phyloP scores from a whole-genome alignment of 495 filamentous ascomycete species.

The Extremus antarcticus region DNA sequence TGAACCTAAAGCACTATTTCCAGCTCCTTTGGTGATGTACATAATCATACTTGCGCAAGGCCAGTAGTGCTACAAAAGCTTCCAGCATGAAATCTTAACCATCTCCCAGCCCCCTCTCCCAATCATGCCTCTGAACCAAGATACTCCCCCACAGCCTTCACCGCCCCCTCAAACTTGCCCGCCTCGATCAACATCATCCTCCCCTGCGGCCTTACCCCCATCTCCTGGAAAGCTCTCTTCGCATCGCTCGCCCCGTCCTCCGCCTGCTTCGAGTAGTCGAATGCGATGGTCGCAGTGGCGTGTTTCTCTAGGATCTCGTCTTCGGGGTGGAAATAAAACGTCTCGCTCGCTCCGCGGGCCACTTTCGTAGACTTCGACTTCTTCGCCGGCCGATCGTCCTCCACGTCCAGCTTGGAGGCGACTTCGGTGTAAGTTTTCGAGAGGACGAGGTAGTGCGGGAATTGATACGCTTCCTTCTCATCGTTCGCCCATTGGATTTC shows the following conservation, averaged over 20 bases:
- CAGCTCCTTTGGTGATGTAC: no score
- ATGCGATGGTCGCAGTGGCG: slow-evolving; percentile 52
- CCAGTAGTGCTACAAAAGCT: no score
- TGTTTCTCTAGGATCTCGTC: slow-evolving; percentile 79
- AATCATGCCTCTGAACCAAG: slow-evolving; percentile 1
- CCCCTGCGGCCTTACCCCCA: slow-evolving; percentile 75
- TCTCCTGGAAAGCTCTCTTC: slow-evolving; percentile 86
- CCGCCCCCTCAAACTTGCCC: slow-evolving; percentile 30
- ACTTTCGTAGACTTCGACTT: slow-evolving; percentile 68
- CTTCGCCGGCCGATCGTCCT: slow-evolving; percentile 49
- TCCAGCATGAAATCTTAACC: no score
- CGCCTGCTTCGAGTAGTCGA: slow-evolving; percentile 64
- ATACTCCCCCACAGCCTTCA: slow-evolving; percentile 39
- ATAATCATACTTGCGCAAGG: no score
- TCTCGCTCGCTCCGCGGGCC: slow-evolving; percentile 14
- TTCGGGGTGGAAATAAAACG: slow-evolving; percentile 92
- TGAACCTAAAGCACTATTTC: no score
- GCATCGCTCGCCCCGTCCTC: slow-evolving; percentile 74
- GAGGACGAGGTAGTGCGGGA: slow-evolving; percentile 83
- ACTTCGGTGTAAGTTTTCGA: slow-evolving; percentile 87
- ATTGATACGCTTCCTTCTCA: slow-evolving; percentile 85
- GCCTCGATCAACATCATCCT: slow-evolving; percentile 34
- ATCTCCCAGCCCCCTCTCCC: no score
- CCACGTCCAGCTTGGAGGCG: slow-evolving; percentile 62
- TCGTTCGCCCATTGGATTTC: slow-evolving; percentile 84